Evolutionary conservation across 805 yeast species (phyloP).

Genomic region (Lipomyces yamanashiensis): DNA sequence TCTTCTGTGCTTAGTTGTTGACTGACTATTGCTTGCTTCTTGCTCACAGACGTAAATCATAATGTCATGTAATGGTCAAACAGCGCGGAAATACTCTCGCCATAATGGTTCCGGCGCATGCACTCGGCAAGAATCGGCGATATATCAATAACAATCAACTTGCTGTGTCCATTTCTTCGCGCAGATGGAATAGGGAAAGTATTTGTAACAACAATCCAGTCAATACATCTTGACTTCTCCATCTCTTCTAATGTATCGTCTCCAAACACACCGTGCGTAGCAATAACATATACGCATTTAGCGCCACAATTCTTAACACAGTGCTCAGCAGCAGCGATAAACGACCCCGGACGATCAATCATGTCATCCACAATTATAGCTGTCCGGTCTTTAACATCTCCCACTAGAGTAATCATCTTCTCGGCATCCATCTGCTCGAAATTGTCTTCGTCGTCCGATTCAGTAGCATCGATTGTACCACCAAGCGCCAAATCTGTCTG

Average conservation of each 20-base stretch:
- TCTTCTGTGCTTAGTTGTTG: too few relatives aligned
- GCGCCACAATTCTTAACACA: constrained; percentile 96
- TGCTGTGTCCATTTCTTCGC: constrained; percentile 58
- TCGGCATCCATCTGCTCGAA: constrained; percentile 60
- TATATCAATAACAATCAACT: constrained; percentile 86
- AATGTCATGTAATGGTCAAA: constrained; percentile 21
- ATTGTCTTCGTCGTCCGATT: constrained; percentile 84
- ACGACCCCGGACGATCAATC: constrained; percentile 93
- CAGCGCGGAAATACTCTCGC: constrained; percentile 32
- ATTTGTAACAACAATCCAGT: constrained; percentile 86
- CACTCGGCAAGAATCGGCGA: constrained; percentile 97
- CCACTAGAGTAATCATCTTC: constrained; percentile 82
- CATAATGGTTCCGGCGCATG: constrained; percentile 97
- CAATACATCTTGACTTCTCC: constrained; percentile 78
- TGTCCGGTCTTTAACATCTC: constrained; percentile 88
- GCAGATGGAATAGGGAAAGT: constrained; percentile 86
- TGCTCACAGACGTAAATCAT: not conserved
- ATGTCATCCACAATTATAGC: constrained; percentile 96
- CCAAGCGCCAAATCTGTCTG: constrained; percentile 64
- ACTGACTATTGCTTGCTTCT: not conserved
- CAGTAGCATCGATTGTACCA: constrained; percentile 73
- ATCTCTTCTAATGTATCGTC: constrained; percentile 83
- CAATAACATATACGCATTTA: constrained; percentile 82
- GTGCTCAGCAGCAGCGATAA: constrained; percentile 98
- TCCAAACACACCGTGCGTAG: constrained; percentile 94